Conservation (phyloP, 2,329 filamentous ascomycete species). For the Sporothrix pallida region DNA sequence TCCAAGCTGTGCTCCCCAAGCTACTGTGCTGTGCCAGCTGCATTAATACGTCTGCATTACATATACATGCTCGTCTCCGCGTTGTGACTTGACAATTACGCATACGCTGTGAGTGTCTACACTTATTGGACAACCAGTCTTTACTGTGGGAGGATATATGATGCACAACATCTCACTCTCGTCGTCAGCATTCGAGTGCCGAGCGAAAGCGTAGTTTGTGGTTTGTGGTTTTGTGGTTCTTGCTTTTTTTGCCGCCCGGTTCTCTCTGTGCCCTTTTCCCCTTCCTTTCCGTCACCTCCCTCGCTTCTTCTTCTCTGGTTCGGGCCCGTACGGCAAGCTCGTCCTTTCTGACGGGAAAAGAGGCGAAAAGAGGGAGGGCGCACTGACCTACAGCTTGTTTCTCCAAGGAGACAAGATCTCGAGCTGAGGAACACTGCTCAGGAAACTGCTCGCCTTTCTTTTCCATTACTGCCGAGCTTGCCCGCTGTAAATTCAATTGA, state of each 20-base stretch:
- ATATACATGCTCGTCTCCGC: not conserved
- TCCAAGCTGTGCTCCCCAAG: not conserved
- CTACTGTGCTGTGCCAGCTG: not conserved
- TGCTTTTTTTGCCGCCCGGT: not conserved
- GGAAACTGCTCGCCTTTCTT: not conserved
- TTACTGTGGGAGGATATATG: too few species aligned
- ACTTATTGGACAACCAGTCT: not conserved
- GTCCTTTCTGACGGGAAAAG: not conserved
- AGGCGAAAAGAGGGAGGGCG: not conserved
- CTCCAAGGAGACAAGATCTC: not conserved
- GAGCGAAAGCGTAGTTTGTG: not conserved
- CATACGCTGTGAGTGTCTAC: not conserved
- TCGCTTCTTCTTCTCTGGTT: conserved; percentile 4
- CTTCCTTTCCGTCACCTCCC: not conserved
- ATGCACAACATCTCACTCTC: conserved; percentile 1
- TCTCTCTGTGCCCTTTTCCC: not conserved
- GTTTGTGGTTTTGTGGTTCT: not conserved
- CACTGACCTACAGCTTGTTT: conserved; percentile 24
- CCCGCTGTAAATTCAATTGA: not conserved
- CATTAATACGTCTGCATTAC: not conserved
- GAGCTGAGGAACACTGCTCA: not conserved
- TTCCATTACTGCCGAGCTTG: conserved; percentile 18
- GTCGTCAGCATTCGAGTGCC: conserved; percentile 1
- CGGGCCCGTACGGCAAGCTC: not conserved
- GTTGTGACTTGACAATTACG: conserved; percentile 8